Conservation (phyloP, 129 eudicot species). For the Flaveria sonorensis region DNA sequence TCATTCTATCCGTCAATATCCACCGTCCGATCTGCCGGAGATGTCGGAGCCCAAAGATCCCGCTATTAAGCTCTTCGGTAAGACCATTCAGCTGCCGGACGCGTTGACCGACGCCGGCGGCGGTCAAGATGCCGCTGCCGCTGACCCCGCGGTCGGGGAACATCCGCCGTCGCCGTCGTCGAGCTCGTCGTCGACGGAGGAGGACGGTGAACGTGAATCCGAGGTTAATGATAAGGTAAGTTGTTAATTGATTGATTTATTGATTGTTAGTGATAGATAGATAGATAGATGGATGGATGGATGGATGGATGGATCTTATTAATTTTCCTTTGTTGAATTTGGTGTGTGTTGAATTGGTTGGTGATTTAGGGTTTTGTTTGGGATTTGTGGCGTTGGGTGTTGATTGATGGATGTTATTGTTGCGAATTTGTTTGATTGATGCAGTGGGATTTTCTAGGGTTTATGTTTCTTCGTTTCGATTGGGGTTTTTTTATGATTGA, state of each 20-base stretch:
- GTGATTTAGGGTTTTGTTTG: slow-evolving; percentile 22
- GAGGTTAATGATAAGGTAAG: slow-evolving; percentile 38
- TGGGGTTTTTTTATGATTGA: background rate
- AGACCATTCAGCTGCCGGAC: slow-evolving; percentile 74
- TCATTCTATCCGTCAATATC: slow-evolving; percentile 30
- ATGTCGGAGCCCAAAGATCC: slow-evolving; percentile 75
- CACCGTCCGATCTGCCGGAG: slow-evolving; percentile 17
- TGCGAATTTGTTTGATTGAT: background rate
- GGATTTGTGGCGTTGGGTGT: background rate
- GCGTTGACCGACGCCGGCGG: slow-evolving; percentile 8
- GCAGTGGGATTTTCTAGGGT: slow-evolving; percentile 13
- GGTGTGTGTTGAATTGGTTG: slow-evolving; percentile 2
- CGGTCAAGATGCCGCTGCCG: slow-evolving; percentile 27
- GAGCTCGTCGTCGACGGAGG: slow-evolving; percentile 42
- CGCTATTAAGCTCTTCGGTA: slow-evolving; percentile 71
- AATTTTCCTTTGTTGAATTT: background rate
- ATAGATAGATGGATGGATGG: too few relatives aligned
- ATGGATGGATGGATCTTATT: slow-evolving; percentile 19
- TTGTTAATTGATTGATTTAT: background rate
- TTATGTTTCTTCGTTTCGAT: slow-evolving; percentile 4
- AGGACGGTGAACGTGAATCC: slow-evolving; percentile 33
- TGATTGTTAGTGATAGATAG: too few relatives aligned
- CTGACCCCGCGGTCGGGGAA: slow-evolving; percentile 6
- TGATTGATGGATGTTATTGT: slow-evolving; percentile 5
- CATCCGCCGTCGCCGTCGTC: slow-evolving; percentile 38